Conservation (phyloP, 345 rosid species). For the Aquilaria malaccensis region DNA sequence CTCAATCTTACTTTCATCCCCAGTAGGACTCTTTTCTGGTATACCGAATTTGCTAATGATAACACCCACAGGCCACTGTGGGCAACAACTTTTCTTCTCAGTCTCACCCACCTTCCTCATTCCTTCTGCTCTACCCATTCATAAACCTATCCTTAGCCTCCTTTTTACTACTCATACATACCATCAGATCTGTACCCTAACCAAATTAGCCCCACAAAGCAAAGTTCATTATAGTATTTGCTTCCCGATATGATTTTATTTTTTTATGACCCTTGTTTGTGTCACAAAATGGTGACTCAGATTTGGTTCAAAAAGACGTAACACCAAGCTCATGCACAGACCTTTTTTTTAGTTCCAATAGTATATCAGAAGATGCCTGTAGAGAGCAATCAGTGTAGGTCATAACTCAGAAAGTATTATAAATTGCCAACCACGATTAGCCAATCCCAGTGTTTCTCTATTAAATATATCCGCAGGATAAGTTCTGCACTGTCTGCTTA, state of each 20-base stretch:
- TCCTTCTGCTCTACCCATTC: background rate
- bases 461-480: background rate
- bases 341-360: background rate
- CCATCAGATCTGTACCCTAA: background rate
- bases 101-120: slow-evolving; percentile 4
- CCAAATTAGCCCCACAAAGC: background rate
- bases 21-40: background rate
- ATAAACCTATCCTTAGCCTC: no score
- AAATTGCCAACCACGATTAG: slow-evolving; percentile 8
- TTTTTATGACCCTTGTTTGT: background rate
- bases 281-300: slow-evolving; percentile 1
- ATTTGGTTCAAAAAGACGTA: background rate
- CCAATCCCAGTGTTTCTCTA: slow-evolving; percentile 2
- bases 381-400: slow-evolving; percentile 12
- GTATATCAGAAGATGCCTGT: slow-evolving; percentile 7
- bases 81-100: slow-evolving; percentile 1
- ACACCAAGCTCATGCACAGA: slow-evolving; percentile 10
- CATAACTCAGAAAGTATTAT: background rate
- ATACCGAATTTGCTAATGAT: slow-evolving; percentile 12
- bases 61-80: slow-evolving; percentile 13
- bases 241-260: background rate
- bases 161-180: no score
- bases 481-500: slow-evolving; percentile 5
- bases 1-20: slow-evolving; percentile 1
- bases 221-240: no score